A percentile compares a stretch with the other conserved stretches of the same genome.
Evolutionary conservation across 2,329 filamentous ascomycete genomes (phyloP).

Genomic region (Aspergillus pseudoterreus): DNA sequence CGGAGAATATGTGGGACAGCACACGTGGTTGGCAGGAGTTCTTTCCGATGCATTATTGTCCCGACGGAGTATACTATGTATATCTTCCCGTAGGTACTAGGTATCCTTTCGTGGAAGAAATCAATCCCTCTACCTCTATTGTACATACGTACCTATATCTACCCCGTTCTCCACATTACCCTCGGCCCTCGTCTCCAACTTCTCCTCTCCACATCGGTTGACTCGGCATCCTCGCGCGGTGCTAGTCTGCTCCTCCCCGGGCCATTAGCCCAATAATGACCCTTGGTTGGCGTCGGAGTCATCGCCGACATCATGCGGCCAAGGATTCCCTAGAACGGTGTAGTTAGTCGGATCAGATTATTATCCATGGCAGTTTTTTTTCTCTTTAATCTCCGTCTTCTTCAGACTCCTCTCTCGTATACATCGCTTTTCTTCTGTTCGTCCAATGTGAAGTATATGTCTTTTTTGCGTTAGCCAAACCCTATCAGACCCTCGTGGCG

Average conservation of each 20-base stretch:
- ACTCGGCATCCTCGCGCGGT: conserved; percentile 10
- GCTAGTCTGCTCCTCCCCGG: conserved; percentile 1
- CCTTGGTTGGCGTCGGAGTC: conserved; percentile 3
- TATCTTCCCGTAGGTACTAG: no score
- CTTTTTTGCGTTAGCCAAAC: background rate
- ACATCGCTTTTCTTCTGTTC: background rate
- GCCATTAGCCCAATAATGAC: conserved; percentile 8
- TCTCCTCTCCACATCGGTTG: conserved; percentile 10
- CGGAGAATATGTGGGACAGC: no score
- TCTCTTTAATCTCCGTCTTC: background rate
- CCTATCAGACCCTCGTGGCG: background rate
- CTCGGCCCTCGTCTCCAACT: background rate
- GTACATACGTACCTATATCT: no score
- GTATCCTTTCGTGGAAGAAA: no score
- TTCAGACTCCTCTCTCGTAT: background rate
- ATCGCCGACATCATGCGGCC: conserved; percentile 10
- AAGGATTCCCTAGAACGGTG: conserved; percentile 2
- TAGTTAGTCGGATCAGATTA: conserved; percentile 1
- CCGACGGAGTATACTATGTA: no score
- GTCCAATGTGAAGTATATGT: background rate
- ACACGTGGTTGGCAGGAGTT: no score
- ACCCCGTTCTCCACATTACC: background rate
- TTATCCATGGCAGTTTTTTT: background rate
- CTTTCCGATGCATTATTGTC: no score
- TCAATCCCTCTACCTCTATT: no score